phyloP scores from a whole-genome alignment of 805 yeast species.

The Pichia gijzeniarum region DNA sequence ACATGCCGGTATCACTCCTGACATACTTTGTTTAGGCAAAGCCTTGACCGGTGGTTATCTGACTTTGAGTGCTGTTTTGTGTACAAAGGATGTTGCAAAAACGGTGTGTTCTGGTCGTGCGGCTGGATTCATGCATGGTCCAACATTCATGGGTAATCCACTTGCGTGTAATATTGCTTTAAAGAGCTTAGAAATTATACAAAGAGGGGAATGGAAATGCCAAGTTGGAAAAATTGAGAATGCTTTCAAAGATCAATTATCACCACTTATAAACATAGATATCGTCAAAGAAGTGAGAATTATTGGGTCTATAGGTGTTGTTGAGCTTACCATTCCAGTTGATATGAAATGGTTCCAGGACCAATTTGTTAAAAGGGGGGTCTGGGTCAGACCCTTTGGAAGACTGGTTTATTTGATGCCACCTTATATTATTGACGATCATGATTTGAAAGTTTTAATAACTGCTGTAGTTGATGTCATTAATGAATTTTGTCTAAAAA shows the following conservation, averaged over 20 bases:
- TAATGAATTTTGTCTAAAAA: not conserved
- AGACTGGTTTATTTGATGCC: slow-evolving; percentile 13
- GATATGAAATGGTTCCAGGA: slow-evolving; percentile 11
- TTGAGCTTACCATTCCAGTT: slow-evolving; percentile 6
- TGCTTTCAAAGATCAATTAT: not conserved
- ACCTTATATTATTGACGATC: slow-evolving; percentile 2
- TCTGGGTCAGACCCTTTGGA: slow-evolving; percentile 13
- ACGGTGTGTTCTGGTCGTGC: slow-evolving; percentile 9
- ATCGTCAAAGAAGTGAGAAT: slow-evolving; percentile 10
- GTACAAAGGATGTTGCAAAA: slow-evolving; percentile 8
- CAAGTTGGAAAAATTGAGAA: slow-evolving; percentile 6
- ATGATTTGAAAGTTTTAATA: slow-evolving; percentile 1
- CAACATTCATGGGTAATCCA: slow-evolving; percentile 13
- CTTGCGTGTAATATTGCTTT: slow-evolving; percentile 9
- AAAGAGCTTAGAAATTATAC: slow-evolving; percentile 10
- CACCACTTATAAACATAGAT: not conserved
- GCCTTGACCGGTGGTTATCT: slow-evolving; percentile 40
- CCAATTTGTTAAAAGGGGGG: slow-evolving; percentile 10
- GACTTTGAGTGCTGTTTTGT: slow-evolving; percentile 9
- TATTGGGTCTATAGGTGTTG: slow-evolving; percentile 11
- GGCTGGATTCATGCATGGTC: slow-evolving; percentile 12
- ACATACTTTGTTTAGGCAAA: slow-evolving; percentile 42
- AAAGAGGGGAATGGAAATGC: slow-evolving; percentile 4
- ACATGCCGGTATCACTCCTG: slow-evolving; percentile 38
- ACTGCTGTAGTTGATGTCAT: slow-evolving; percentile 1